Conservation (phyloP, 352 stramenopile genomes). For the Plasmopara halstedii region DNA sequence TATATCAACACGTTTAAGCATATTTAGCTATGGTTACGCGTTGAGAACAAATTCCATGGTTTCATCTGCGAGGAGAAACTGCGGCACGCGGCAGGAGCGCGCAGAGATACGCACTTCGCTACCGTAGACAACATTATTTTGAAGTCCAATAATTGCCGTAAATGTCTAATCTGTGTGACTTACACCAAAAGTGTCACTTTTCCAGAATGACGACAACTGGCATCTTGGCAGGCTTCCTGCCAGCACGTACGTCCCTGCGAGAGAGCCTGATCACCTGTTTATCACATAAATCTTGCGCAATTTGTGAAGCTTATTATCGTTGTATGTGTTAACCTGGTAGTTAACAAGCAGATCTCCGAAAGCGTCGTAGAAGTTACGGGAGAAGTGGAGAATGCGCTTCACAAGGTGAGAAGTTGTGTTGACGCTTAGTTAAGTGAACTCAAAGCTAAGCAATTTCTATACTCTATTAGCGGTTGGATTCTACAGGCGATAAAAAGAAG, state of each 20-base stretch:
- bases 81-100: background rate
- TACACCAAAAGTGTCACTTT: conserved; percentile 4
- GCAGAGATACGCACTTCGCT: conserved; percentile 10
- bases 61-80: conserved; percentile 28
- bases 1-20: background rate
- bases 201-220: conserved; percentile 18
- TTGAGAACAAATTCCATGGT: conserved; percentile 42
- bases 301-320: too few relatives aligned
- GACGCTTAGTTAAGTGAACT: background rate
- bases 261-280: background rate
- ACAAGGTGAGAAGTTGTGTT: conserved; percentile 31
- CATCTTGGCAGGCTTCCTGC: conserved; percentile 47
- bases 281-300: background rate
- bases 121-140: conserved; percentile 18
- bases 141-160: conserved; percentile 5
- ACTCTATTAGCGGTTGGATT: conserved; percentile 27
- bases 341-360: conserved; percentile 36
- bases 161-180: conserved; percentile 1
- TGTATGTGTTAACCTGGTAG: too few relatives aligned
- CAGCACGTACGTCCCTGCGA: conserved; percentile 32
- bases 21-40: conserved; percentile 23
- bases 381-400: conserved; percentile 60
- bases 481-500: conserved; percentile 49
- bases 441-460: background rate
- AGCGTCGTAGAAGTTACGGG: conserved; percentile 46